phyloP scores from a whole-genome alignment of 164 flowering plant species.

The Magnolia changhungtana region DNA sequence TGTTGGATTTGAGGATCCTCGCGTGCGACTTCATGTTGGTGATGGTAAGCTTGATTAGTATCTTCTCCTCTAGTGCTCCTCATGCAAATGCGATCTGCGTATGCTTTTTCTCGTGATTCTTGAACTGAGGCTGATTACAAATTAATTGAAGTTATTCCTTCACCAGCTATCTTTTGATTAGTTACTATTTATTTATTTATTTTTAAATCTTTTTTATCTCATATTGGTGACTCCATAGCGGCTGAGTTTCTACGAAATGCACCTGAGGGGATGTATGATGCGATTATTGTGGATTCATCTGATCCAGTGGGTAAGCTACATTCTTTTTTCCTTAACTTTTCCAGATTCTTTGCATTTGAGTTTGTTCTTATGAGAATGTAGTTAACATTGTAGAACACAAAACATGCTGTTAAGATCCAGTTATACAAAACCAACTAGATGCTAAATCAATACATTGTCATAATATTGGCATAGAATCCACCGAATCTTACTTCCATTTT shows the following conservation, averaged over 20 bases:
- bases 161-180: neutral
- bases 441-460: no score
- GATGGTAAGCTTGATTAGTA: conserved; percentile 58
- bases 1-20: conserved; percentile 94
- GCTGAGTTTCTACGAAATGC: conserved; percentile 59
- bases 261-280: conserved; percentile 84
- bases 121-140: neutral
- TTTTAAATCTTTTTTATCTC: conserved; percentile 1
- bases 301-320: conserved; percentile 90
- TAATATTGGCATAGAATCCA: no score
- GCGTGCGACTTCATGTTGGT: conserved; percentile 85
- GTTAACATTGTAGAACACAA: neutral
- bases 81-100: neutral
- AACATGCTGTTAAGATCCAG: neutral
- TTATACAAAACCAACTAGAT: no score
- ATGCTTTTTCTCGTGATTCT: neutral
- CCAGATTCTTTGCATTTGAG: neutral
- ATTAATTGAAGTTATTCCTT: neutral
- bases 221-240: conserved; percentile 44
- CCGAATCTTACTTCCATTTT: no score
- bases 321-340: neutral
- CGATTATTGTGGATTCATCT: conserved; percentile 93
- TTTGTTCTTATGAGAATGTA: neutral
- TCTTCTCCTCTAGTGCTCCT: neutral
- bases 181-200: neutral